These are phyloP conservation scores for Fusarium denticulatum DNA, from an alignment of 2,329 filamentous ascomycete species.

Conservation along the genomic window DNA sequence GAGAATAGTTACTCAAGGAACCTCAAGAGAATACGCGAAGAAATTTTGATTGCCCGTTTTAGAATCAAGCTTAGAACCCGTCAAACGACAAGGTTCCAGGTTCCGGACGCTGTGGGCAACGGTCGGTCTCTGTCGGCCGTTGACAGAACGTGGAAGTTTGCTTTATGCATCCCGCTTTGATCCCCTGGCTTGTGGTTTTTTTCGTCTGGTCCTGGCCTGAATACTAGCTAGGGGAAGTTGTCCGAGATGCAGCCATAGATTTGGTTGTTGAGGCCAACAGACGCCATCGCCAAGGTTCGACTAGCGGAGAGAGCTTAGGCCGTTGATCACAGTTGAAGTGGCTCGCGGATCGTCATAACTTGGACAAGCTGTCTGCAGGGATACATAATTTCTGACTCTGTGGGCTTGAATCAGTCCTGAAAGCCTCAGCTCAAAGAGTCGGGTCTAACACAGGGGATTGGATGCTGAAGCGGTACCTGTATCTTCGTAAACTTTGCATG, in stretches of 20 bases:
- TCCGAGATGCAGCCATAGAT: slow-evolving; percentile 36
- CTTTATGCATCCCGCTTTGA: slow-evolving; percentile 22
- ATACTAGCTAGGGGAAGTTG: slow-evolving; percentile 37
- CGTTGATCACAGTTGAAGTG: slow-evolving; percentile 35
- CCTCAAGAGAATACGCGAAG: background rate
- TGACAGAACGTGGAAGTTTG: slow-evolving; percentile 26
- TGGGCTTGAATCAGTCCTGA: slow-evolving; percentile 15
- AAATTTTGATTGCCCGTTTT: background rate
- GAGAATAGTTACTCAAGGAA: background rate
- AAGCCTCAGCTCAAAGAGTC: background rate
- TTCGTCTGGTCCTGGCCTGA: slow-evolving; percentile 3
- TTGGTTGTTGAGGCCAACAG: slow-evolving; percentile 23
- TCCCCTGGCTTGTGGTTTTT: slow-evolving; percentile 15
- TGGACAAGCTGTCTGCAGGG: slow-evolving; percentile 27
- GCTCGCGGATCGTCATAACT: slow-evolving; percentile 35
- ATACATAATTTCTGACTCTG: slow-evolving; percentile 24
- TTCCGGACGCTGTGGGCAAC: slow-evolving; percentile 25
- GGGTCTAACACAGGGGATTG: too few relatives aligned
- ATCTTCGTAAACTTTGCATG: background rate
- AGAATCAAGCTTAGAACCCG: background rate
- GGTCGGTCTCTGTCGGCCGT: slow-evolving; percentile 35
- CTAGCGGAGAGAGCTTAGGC: slow-evolving; percentile 31
- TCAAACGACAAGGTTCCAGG: slow-evolving; percentile 25
- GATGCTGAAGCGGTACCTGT: background rate
- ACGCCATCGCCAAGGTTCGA: slow-evolving; percentile 34